A percentile compares a stretch with the other conserved stretches of the same genome.
These are phyloP conservation scores for Leishmania guyanensis DNA, from an alignment of 208 protist species.

Conservation along the genomic window DNA sequence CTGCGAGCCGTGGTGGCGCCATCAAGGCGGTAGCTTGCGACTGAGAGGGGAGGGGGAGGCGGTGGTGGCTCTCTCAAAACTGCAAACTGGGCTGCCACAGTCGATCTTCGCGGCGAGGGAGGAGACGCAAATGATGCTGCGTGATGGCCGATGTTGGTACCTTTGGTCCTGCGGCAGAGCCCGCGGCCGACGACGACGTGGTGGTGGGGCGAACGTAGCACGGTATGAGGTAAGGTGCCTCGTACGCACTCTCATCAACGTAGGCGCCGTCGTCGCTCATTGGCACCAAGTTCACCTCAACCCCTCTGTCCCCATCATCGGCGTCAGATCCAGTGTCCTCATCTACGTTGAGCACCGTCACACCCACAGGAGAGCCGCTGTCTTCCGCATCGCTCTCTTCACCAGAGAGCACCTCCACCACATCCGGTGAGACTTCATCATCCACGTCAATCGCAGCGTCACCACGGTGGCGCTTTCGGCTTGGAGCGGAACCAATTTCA, in stretches of 20 bases:
- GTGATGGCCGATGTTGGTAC: slow-evolving; percentile 1
- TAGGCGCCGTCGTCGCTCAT: slow-evolving; percentile 7
- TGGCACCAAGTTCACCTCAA: neutral
- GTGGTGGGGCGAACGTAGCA: slow-evolving; percentile 17
- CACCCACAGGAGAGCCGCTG: neutral
- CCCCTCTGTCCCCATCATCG: neutral
- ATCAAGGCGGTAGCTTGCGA: neutral
- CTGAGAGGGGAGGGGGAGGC: too few species aligned
- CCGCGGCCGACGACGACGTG: neutral
- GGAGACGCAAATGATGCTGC: slow-evolving; percentile 47
- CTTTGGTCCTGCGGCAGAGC: slow-evolving; percentile 4
- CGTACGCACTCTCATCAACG: slow-evolving; percentile 11
- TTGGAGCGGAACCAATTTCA: neutral
- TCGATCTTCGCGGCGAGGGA: slow-evolving; percentile 72
- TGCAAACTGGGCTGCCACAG: slow-evolving; percentile 75
- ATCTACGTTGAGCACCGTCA: slow-evolving; percentile 15
- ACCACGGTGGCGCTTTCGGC: slow-evolving; percentile 26
- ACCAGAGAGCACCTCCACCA: slow-evolving; percentile 23
- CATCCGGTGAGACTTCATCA: slow-evolving; percentile 14
- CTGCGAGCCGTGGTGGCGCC: neutral
- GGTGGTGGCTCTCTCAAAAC: slow-evolving; percentile 24
- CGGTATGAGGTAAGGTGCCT: slow-evolving; percentile 27
- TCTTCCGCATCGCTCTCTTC: slow-evolving; percentile 7
- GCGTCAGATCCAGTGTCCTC: slow-evolving; percentile 4
- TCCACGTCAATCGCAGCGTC: slow-evolving; percentile 37